Conservation (phyloP, 2,329 filamentous ascomycete genomes). For the Taxawa tesnikishii region DNA sequence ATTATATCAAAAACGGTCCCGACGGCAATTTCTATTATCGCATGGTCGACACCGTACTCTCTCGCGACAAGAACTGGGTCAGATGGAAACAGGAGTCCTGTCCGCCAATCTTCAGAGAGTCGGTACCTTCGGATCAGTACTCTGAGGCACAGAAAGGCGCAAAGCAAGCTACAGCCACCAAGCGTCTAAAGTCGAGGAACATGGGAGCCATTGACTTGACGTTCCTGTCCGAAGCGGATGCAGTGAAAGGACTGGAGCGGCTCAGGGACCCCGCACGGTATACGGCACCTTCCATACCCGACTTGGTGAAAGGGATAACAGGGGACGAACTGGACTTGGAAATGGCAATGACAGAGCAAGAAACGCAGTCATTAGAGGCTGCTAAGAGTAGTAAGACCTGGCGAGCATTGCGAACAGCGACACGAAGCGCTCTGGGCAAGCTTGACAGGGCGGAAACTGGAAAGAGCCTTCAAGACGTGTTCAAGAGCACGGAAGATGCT, state of each 20-base stretch:
- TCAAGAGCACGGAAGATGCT: constrained; percentile 19
- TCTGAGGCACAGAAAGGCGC: constrained; percentile 55
- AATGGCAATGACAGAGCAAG: constrained; percentile 56
- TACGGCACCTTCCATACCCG: constrained; percentile 54
- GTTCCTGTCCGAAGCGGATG: constrained; percentile 61
- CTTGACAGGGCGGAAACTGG: constrained; percentile 85
- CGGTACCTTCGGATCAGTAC: constrained; percentile 59
- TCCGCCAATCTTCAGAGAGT: constrained; percentile 66
- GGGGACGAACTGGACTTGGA: constrained; percentile 77
- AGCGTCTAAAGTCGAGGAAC: constrained; percentile 54
- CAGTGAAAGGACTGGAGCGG: constrained; percentile 50
- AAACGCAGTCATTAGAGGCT: constrained; percentile 48
- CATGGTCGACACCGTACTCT: constrained; percentile 92
- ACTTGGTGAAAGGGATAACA: constrained; percentile 61
- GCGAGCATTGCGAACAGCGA: constrained; percentile 73
- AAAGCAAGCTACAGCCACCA: constrained; percentile 55
- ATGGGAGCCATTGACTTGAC: constrained; percentile 64
- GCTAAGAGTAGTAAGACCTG: constrained; percentile 81
- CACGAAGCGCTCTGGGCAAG: constrained; percentile 56
- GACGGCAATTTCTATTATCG: constrained; percentile 91
- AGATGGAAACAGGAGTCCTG: constrained; percentile 96
- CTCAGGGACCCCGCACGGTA: constrained; percentile 52
- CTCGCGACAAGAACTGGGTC: constrained; percentile 96
- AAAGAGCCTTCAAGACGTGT: constrained; percentile 49
- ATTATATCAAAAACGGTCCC: constrained; percentile 65